These are phyloP conservation scores for Eucalyptus marginata DNA, from an alignment of 345 rosid genomes.

Conservation along the genomic window DNA sequence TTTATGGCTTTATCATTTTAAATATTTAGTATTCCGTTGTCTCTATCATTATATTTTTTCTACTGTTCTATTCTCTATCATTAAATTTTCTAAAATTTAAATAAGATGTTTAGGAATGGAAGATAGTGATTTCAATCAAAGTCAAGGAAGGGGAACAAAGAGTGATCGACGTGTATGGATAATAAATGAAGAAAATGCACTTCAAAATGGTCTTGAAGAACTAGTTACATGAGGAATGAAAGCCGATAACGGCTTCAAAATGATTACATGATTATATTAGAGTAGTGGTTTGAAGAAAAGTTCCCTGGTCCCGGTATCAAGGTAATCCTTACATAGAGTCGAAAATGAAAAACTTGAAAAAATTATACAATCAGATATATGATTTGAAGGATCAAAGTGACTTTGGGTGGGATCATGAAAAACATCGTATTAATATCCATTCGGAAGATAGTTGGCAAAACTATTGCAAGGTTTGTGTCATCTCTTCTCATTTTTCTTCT, in stretches of 20 bases:
- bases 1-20: neutral
- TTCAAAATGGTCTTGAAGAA: neutral
- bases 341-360: neutral
- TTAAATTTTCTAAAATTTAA: too few relatives aligned
- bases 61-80: neutral
- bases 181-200: neutral
- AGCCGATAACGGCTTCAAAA: neutral
- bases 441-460: neutral
- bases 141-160: neutral
- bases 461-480: neutral
- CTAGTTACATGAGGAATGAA: neutral
- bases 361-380: neutral
- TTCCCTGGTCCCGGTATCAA: neutral
- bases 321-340: neutral
- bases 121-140: neutral
- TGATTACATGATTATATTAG: neutral
- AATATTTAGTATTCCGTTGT: rapidly evolving
- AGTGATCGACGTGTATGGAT: too few relatives aligned
- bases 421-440: neutral
- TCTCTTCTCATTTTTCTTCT: neutral
- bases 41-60: neutral
- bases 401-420: neutral
- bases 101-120: neutral
- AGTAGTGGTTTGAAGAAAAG: neutral
- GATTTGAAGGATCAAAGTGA: neutral